Percentiles rank a stretch among this genome's conserved stretches.
Conservation (phyloP, 176 grass and related monocot genomes). For the Aegilops speltoides region DNA sequence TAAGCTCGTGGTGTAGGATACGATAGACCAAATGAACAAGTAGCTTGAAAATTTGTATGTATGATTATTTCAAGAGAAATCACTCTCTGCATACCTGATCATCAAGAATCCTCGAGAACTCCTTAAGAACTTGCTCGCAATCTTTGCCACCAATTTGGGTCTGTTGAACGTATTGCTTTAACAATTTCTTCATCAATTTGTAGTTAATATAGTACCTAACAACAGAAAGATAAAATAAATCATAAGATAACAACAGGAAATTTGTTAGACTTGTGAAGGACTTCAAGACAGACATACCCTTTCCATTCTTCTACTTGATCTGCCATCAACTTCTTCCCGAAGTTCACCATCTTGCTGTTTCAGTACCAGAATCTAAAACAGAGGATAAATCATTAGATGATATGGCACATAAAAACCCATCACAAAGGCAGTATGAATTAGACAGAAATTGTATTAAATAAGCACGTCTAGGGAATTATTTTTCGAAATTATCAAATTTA, state of each 20-base stretch:
- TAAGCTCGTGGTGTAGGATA: background rate
- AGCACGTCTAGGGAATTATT: background rate
- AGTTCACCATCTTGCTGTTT: conserved; percentile 77
- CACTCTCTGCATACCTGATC: conserved; percentile 60
- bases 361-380: conserved; percentile 1
- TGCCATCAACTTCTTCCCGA: conserved; percentile 73
- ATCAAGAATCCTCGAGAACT: conserved; percentile 94
- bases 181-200: conserved; percentile 96
- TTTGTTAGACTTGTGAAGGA: background rate
- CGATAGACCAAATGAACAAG: background rate
- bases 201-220: conserved; percentile 93
- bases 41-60: background rate
- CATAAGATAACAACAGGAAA: conserved; percentile 11
- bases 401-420: background rate
- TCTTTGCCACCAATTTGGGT: conserved; percentile 72
- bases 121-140: conserved; percentile 73
- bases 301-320: conserved; percentile 90
- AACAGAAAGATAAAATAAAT: conserved; percentile 22
- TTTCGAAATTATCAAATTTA: background rate
- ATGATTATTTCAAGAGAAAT: conserved; percentile 23
- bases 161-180: conserved; percentile 78
- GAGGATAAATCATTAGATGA: conserved; percentile 13
- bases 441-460: background rate
- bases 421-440: background rate
- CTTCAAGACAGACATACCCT: conserved; percentile 30